Conservation (phyloP, 2,329 filamentous ascomycete species). For the Aphanoascus verrucosus region DNA sequence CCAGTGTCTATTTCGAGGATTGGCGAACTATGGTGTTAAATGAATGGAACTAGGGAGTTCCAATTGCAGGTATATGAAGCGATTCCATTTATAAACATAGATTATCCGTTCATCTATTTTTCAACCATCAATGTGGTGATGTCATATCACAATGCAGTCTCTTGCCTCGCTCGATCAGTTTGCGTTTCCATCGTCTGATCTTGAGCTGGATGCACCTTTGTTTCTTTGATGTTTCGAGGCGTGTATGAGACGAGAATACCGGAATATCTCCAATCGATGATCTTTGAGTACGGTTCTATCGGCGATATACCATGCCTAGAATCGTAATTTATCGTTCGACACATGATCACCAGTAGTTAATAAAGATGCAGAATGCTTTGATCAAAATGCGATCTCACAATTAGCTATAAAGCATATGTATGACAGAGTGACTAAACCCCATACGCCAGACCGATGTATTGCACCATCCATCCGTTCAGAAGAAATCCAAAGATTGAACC, state of each 20-base stretch:
- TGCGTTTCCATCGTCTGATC: conserved; percentile 24
- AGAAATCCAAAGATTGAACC: neutral
- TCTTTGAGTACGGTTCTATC: conserved; percentile 44
- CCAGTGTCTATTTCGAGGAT: neutral
- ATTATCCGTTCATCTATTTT: neutral
- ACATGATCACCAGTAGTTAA: conserved; percentile 24
- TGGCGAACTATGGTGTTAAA: neutral
- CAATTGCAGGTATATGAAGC: neutral
- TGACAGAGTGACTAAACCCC: conserved; percentile 1
- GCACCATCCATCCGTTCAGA: neutral
- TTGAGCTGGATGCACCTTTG: conserved; percentile 31
- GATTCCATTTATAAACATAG: neutral
- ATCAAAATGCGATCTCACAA: conserved; percentile 23
- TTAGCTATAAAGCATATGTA: conserved; percentile 16
- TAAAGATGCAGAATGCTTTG: neutral
- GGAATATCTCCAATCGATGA: conserved; percentile 27
- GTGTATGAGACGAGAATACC: conserved; percentile 41
- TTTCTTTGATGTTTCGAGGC: conserved; percentile 19
- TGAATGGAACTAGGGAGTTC: conserved; percentile 11
- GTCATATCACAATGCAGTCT: conserved; percentile 25
- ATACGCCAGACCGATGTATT: conserved; percentile 9
- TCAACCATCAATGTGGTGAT: neutral
- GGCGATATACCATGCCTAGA: conserved; percentile 25
- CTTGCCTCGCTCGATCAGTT: conserved; percentile 43
- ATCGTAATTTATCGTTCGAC: conserved; percentile 40